Evolutionary conservation across 148 eudicot genomes (phyloP).

Genomic region (Vaccinium macrocarpon): DNA sequence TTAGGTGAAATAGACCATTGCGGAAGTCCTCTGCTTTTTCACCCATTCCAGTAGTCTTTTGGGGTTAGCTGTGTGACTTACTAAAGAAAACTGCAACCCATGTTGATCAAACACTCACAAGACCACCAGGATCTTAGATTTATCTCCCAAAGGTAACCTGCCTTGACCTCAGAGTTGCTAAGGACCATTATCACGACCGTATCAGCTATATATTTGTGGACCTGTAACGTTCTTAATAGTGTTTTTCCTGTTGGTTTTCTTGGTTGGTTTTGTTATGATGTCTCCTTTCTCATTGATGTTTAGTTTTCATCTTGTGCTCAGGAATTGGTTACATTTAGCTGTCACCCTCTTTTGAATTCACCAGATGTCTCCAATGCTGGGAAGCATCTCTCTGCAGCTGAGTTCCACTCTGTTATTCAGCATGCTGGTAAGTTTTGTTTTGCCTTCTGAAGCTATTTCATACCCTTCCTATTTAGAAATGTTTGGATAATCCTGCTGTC

Average conservation of each 20-base stretch:
- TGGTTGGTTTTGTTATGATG: not conserved
- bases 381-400: conserved; percentile 77
- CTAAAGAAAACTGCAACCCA: not conserved
- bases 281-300: conserved; percentile 2
- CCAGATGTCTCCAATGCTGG: conserved; percentile 78
- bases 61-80: not conserved
- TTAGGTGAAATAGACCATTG: not conserved
- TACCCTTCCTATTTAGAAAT: not conserved
- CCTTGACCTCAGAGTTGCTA: not conserved
- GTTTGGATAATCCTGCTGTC: not conserved
- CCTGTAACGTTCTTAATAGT: not conserved
- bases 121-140: not conserved
- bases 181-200: not conserved
- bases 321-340: conserved; percentile 83
- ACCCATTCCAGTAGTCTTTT: not conserved
- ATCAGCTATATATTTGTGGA: not conserved
- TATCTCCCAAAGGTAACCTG: not conserved
- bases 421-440: conserved; percentile 47
- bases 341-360: conserved; percentile 56
- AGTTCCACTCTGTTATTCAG: conserved; percentile 79
- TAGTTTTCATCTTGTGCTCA: conserved; percentile 27
- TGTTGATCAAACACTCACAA: not conserved
- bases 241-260: not conserved
- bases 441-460: not conserved
- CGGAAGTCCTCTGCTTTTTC: not conserved